Evolutionary conservation across 371 early-diverging fungal species (phyloP).

Genomic region (Mortierella sp.): DNA sequence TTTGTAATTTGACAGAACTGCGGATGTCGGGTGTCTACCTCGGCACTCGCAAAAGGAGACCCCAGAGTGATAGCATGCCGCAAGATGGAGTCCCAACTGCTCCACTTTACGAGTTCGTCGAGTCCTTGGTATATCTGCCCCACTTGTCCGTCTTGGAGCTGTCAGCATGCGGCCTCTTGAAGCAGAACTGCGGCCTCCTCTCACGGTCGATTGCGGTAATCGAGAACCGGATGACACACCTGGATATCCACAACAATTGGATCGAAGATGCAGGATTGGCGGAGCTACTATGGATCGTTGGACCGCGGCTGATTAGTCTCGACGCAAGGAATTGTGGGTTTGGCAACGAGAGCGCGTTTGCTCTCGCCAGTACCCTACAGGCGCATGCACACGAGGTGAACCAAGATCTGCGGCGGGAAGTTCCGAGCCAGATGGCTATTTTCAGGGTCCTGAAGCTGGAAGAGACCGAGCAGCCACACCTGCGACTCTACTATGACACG

Average conservation of each 20-base stretch:
- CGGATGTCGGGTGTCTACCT: constrained; percentile 24
- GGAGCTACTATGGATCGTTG: constrained; percentile 26
- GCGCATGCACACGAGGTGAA: constrained; percentile 6
- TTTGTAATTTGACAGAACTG: constrained; percentile 21
- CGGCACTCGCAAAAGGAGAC: background rate
- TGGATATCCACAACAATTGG: constrained; percentile 36
- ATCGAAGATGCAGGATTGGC: constrained; percentile 33
- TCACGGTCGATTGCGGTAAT: constrained; percentile 7
- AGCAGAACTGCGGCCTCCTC: constrained; percentile 13
- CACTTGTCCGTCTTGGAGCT: constrained; percentile 21
- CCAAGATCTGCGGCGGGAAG: background rate
- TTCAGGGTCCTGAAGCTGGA: constrained; percentile 25
- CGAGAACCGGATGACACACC: constrained; percentile 25
- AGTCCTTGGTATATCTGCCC: constrained; percentile 18
- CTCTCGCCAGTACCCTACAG: constrained; percentile 24
- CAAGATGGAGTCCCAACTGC: background rate
- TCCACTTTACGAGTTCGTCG: constrained; percentile 11
- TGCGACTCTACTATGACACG: background rate
- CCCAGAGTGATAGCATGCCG: background rate
- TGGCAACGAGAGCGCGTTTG: constrained; percentile 32
- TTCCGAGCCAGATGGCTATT: background rate
- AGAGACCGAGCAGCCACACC: constrained; percentile 23
- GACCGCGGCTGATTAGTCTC: constrained; percentile 11
- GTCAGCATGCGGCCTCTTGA: constrained; percentile 22
- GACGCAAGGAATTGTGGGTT: constrained; percentile 35